Percentiles rank a stretch among this genome's conserved stretches.
phyloP scores from a whole-genome alignment of 306 rosid genomes.

The Calophaca sinica region DNA sequence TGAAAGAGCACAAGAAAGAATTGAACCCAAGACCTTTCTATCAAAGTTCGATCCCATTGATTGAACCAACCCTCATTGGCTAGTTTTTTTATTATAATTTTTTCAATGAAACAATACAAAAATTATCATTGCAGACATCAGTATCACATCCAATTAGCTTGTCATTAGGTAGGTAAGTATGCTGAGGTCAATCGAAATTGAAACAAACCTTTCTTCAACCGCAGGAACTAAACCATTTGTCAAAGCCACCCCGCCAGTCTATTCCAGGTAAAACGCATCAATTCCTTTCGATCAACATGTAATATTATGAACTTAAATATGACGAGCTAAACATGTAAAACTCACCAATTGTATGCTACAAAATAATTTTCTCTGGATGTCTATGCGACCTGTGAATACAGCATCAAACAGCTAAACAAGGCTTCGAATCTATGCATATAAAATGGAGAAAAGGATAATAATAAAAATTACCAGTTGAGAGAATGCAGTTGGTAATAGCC shows the following conservation, averaged over 20 bases:
- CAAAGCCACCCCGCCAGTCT: constrained; percentile 93
- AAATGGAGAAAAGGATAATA: constrained; percentile 28
- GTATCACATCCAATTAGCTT: constrained; percentile 32
- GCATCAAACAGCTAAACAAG: constrained; percentile 42
- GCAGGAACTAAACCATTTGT: constrained; percentile 86
- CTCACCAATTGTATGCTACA: constrained; percentile 97
- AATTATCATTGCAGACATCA: constrained; percentile 28
- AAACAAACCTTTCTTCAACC: constrained; percentile 90
- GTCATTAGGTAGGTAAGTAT: constrained; percentile 7
- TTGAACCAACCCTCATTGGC: background rate
- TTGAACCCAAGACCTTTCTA: constrained; percentile 3
- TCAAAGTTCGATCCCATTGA: background rate
- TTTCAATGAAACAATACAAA: background rate
- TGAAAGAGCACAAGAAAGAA: constrained; percentile 17
- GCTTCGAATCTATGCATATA: constrained; percentile 41
- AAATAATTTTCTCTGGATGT: constrained; percentile 92
- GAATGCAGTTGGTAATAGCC: constrained; percentile 91
- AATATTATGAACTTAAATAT: constrained; percentile 35
- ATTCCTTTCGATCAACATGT: constrained; percentile 44
- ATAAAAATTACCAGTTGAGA: constrained; percentile 72
- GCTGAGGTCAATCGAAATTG: constrained; percentile 22
- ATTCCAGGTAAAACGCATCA: constrained; percentile 52
- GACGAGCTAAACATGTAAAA: constrained; percentile 42
- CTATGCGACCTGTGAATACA: constrained; percentile 82
- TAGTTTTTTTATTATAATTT: background rate